Evolutionary conservation across 75 land plant species (phyloP).

Genomic region (Cryptomeria japonica): DNA sequence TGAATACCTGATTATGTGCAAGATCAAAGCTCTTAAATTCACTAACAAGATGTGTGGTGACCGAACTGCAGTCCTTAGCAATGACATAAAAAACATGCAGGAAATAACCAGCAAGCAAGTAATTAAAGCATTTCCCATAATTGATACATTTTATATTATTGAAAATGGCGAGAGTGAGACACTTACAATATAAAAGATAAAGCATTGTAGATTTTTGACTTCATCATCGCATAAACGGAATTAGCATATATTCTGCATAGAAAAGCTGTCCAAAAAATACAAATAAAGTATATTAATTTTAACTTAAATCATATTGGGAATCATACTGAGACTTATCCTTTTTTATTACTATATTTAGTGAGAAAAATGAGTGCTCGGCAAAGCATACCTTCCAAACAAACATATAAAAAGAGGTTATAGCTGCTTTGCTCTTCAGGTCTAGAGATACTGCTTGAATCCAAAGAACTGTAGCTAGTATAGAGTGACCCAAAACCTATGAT

Average conservation of each 20-base stretch:
- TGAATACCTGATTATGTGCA: neutral
- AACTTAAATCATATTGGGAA: neutral
- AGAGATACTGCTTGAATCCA: slow-evolving; percentile 69
- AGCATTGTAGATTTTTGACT: neutral
- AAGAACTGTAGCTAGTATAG: slow-evolving; percentile 56
- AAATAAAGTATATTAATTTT: slow-evolving; percentile 2
- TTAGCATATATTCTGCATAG: slow-evolving; percentile 91
- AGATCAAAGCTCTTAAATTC: neutral
- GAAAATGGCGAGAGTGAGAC: neutral
- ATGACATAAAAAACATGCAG: neutral
- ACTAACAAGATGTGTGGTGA: neutral
- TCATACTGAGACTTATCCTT: neutral
- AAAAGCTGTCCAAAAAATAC: slow-evolving; percentile 68
- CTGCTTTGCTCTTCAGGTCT: slow-evolving; percentile 73
- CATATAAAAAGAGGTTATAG: slow-evolving; percentile 92
- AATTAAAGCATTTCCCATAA: neutral
- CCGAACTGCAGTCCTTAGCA: neutral
- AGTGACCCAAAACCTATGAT: slow-evolving; percentile 77
- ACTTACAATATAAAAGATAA: neutral
- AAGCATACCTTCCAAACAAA: slow-evolving; percentile 95
- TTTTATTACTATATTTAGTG: neutral
- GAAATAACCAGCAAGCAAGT: neutral
- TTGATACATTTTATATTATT: neutral
- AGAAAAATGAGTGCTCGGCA: neutral
- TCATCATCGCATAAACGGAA: slow-evolving; percentile 85